phyloP scores from a whole-genome alignment of 257 asterid genomes.

The Solanum verrucosum region DNA sequence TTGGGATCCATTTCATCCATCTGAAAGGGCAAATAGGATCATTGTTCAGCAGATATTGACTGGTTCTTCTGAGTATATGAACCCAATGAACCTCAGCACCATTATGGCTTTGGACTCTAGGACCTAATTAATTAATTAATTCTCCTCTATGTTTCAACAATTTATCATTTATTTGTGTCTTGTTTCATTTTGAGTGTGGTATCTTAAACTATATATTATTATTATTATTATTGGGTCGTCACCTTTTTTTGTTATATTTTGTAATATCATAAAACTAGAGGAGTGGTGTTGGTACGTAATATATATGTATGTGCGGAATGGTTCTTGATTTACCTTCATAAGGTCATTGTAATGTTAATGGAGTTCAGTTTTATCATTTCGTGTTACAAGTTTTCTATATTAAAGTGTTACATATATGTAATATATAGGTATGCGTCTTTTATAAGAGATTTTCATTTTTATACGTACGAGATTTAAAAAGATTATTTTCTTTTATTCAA shows the following conservation, averaged over 20 bases:
- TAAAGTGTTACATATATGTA: no score
- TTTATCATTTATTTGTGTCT: not conserved
- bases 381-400: not conserved
- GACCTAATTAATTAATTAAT: slow-evolving; percentile 14
- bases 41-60: slow-evolving; percentile 50
- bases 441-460: not conserved
- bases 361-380: not conserved
- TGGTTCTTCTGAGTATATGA: slow-evolving; percentile 44
- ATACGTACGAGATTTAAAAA: no score
- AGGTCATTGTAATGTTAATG: not conserved
- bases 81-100: slow-evolving; percentile 63
- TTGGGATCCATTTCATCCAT: slow-evolving; percentile 82
- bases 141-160: not conserved
- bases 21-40: slow-evolving; percentile 61
- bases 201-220: not conserved
- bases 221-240: not conserved
- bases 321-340: not conserved
- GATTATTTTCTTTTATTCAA: no score
- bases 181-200: not conserved
- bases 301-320: not conserved
- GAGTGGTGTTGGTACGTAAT: not conserved
- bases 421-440: no score
- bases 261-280: not conserved
- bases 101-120: slow-evolving; percentile 38
- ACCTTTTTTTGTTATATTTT: not conserved